These are phyloP conservation scores for Hyphodiscus sp. DNA, from an alignment of 2,329 filamentous ascomycete species.

Conservation along the genomic window DNA sequence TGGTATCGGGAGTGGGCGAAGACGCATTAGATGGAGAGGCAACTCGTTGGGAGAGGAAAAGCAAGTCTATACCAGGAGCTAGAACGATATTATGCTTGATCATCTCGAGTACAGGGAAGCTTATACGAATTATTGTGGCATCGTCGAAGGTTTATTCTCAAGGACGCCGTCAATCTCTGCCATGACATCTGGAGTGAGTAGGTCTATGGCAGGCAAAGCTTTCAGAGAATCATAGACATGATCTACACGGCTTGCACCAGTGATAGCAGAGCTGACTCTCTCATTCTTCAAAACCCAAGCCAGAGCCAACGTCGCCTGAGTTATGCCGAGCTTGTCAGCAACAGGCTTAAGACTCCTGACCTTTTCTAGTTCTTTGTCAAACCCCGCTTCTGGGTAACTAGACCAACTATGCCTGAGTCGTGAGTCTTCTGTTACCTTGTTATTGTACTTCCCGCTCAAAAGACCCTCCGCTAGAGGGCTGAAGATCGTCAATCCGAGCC, in stretches of 20 bases:
- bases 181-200: conserved; percentile 53
- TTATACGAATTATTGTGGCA: background rate
- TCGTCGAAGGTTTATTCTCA: conserved; percentile 48
- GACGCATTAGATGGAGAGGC: conserved; percentile 11
- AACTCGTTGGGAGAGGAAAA: too few species aligned
- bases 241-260: conserved; percentile 49
- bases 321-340: conserved; percentile 52
- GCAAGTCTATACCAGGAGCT: too few species aligned
- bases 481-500: conserved; percentile 54
- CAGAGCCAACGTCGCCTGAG: conserved; percentile 43
- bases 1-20: conserved; percentile 79
- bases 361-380: conserved; percentile 49
- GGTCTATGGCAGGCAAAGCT: conserved; percentile 45
- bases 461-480: conserved; percentile 52
- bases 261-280: conserved; percentile 55
- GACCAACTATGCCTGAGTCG: too few species aligned
- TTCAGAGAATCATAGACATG: conserved; percentile 55
- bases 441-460: conserved; percentile 58
- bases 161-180: conserved; percentile 53
- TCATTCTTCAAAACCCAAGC: conserved; percentile 58
- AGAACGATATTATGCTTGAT: too few species aligned
- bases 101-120: too few species aligned
- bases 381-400: too few species aligned
- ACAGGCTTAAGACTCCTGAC: conserved; percentile 55
- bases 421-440: conserved; percentile 36